A percentile compares a stretch with the other conserved stretches of the same genome.
Conservation (phyloP, 768 basidiomycete species). For the Hericium rajendrae region DNA sequence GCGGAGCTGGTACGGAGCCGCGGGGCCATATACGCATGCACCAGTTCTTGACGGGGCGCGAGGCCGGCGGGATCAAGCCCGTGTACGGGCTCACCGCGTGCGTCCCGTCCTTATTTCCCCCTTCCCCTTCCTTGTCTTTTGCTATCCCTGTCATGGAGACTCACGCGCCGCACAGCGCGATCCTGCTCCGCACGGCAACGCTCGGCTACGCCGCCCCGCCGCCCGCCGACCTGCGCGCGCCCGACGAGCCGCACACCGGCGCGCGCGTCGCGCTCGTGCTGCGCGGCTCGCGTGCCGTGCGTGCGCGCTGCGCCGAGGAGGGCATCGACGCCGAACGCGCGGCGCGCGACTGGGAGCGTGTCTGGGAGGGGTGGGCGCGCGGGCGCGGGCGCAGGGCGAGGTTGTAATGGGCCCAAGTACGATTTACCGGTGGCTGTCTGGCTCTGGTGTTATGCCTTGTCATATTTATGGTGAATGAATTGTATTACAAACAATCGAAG, state of each 20-base stretch:
- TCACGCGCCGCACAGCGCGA: slow-evolving; percentile 33
- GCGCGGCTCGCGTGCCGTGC: slow-evolving; percentile 15
- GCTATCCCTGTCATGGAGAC: no score
- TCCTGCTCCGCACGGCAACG: slow-evolving; percentile 40
- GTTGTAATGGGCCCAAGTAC: background rate
- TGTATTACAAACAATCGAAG: no score
- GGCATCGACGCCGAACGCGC: slow-evolving; percentile 16
- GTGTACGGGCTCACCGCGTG: slow-evolving; percentile 84
- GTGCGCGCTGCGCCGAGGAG: slow-evolving; percentile 18
- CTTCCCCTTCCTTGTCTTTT: no score
- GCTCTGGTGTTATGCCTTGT: no score
- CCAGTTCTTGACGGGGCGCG: slow-evolving; percentile 77
- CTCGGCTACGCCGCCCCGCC: slow-evolving; percentile 34
- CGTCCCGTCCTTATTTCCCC: no score
- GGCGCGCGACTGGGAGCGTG: slow-evolving; percentile 8
- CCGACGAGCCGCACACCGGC: slow-evolving; percentile 29
- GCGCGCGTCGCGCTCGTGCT: slow-evolving; percentile 38
- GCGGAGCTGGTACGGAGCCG: slow-evolving; percentile 12
- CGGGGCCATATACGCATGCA: slow-evolving; percentile 44
- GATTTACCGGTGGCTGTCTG: background rate
- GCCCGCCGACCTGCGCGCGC: slow-evolving; percentile 34
- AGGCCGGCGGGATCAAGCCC: slow-evolving; percentile 80
- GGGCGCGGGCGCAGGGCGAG: background rate
- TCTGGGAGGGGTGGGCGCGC: background rate
- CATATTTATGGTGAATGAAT: no score